phyloP scores from a whole-genome alignment of 345 rosid species.

The Clausena lansium region DNA sequence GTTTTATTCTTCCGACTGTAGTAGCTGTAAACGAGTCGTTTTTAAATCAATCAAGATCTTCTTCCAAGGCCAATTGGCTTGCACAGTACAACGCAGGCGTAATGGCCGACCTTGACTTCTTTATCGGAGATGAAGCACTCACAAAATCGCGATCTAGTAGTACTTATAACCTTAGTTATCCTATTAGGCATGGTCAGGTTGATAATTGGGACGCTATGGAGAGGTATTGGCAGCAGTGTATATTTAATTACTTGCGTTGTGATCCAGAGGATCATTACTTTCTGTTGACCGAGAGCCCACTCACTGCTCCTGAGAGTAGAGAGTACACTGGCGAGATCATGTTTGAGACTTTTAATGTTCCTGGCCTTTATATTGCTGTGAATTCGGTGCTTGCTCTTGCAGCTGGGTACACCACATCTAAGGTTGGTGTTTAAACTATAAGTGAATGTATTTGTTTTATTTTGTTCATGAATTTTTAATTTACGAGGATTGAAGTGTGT shows the following conservation, averaged over 20 bases:
- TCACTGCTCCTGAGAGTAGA: constrained; percentile 91
- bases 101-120: constrained; percentile 95
- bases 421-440: constrained; percentile 44
- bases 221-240: constrained; percentile 96
- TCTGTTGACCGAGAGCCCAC: constrained; percentile 93
- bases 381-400: constrained; percentile 98
- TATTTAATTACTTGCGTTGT: constrained; percentile 85
- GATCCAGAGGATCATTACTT: constrained; percentile 99
- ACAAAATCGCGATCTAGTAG: constrained; percentile 72
- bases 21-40: constrained; percentile 89
- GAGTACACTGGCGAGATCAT: constrained; percentile 94
- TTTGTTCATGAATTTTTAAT: not conserved
- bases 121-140: constrained; percentile 83
- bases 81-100: constrained; percentile 94
- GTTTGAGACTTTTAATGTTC: constrained; percentile 94
- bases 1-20: constrained; percentile 87
- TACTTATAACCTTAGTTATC: constrained; percentile 71
- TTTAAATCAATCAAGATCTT: constrained; percentile 61
- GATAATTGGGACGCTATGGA: constrained; percentile 99
- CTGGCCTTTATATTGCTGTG: constrained; percentile 95
- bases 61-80: constrained; percentile 71
- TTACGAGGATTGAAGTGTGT: not conserved
- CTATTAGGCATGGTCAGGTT: constrained; percentile 86
- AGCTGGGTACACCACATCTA: constrained; percentile 93
- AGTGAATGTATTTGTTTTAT: not conserved